phyloP scores from a whole-genome alignment of 1,284 basidiomycete genomes.

The Cryptococcus neoformans region DNA sequence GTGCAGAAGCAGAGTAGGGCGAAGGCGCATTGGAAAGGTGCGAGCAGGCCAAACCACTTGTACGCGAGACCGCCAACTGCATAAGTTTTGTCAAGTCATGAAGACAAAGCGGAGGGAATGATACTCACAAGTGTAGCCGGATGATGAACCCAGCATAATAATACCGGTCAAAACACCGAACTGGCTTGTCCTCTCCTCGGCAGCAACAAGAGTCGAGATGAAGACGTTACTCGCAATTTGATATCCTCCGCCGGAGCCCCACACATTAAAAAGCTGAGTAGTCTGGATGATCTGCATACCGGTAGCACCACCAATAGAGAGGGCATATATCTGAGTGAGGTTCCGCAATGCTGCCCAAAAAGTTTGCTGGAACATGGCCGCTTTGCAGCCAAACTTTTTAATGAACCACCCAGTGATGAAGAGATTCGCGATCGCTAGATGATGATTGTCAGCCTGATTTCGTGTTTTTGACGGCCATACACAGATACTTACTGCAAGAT shows the following conservation, averaged over 20 bases:
- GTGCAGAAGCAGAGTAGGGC: constrained; percentile 39
- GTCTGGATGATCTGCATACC: constrained; percentile 39
- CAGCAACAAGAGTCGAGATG: constrained; percentile 25
- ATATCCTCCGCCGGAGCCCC: constrained; percentile 44
- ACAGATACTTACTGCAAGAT: constrained; percentile 24
- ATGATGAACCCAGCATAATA: constrained; percentile 34
- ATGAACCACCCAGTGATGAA: constrained; percentile 44
- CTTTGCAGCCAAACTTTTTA: constrained; percentile 33
- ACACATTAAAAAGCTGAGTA: constrained; percentile 45
- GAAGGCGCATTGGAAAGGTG: constrained; percentile 44
- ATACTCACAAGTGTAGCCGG: constrained; percentile 27
- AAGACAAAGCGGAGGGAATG: neutral
- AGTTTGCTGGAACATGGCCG: constrained; percentile 45
- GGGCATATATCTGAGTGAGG: constrained; percentile 38
- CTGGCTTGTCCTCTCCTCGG: constrained; percentile 36
- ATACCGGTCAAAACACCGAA: constrained; percentile 44
- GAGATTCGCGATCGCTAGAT: constrained; percentile 40
- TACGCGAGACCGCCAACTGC: constrained; percentile 37
- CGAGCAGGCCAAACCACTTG: constrained; percentile 26
- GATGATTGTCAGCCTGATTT: neutral
- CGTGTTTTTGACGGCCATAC: neutral
- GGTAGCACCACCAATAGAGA: constrained; percentile 24
- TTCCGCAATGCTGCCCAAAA: constrained; percentile 43
- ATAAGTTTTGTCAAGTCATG: neutral
- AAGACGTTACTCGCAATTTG: constrained; percentile 40